These are phyloP conservation scores for Erythrophleum ivorense DNA, from an alignment of 331 rosid species.

Conservation along the genomic window DNA sequence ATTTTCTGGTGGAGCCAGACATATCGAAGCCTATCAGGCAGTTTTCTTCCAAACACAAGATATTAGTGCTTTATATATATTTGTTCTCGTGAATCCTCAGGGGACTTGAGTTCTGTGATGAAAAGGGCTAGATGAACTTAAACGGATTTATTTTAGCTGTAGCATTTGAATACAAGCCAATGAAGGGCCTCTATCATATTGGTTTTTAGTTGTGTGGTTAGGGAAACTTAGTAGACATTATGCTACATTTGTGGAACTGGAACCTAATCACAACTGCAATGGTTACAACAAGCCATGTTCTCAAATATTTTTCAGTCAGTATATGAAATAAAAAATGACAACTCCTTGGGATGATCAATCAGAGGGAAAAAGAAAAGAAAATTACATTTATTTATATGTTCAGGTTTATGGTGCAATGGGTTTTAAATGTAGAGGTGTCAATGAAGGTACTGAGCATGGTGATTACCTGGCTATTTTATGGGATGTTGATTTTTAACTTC, in stretches of 20 bases:
- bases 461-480: constrained; percentile 23
- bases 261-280: neutral
- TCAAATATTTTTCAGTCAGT: neutral
- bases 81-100: neutral
- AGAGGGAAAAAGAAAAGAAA: neutral
- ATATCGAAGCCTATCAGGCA: neutral
- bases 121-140: neutral
- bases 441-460: neutral
- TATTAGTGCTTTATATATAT: neutral
- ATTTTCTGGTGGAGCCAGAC: neutral
- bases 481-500: constrained; percentile 29
- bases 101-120: neutral
- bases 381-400: constrained; percentile 30
- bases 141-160: neutral
- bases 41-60: neutral
- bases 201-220: neutral
- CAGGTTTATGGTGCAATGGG: constrained; percentile 8
- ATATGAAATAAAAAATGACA: neutral
- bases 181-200: neutral
- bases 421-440: constrained; percentile 20
- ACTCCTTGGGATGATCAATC: constrained; percentile 1
- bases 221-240: neutral
- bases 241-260: neutral
- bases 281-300: constrained; percentile 5
- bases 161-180: neutral